These are phyloP conservation scores for Rosa rugosa DNA, from an alignment of 306 rosid genomes.

Conservation along the genomic window DNA sequence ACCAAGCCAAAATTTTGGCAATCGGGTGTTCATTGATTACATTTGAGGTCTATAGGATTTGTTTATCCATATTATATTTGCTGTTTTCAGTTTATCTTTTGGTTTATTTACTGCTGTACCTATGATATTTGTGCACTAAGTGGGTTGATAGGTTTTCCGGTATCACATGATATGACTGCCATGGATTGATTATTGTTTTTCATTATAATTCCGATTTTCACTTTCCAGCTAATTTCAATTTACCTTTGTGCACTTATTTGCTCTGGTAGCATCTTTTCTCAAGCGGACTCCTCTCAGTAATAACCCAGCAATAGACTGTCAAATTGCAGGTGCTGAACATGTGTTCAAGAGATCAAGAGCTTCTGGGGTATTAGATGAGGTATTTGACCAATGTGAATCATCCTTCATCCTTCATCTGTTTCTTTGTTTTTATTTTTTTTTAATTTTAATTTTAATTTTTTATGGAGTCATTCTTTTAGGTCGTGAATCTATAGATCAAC, in stretches of 20 bases:
- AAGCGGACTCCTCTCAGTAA: conserved; percentile 75
- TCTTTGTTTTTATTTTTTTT: too few species aligned
- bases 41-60: background rate
- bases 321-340: conserved; percentile 61
- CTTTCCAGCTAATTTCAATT: background rate
- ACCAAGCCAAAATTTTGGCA: background rate
- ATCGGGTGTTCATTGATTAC: background rate
- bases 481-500: background rate
- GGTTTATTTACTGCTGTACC: background rate
- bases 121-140: background rate
- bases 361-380: conserved; percentile 76
- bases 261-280: conserved; percentile 18
- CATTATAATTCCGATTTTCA: background rate
- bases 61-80: background rate
- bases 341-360: conserved; percentile 65
- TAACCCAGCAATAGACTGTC: conserved; percentile 54
- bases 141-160: background rate
- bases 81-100: too few species aligned
- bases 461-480: background rate
- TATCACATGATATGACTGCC: background rate
- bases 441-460: too few species aligned
- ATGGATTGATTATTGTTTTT: background rate
- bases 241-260: conserved; percentile 3
- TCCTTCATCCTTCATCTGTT: background rate
- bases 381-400: conserved; percentile 14